Evolutionary conservation across 1,284 basidiomycete genomes (phyloP).

Genomic region (Anthracocystis walkeri): DNA sequence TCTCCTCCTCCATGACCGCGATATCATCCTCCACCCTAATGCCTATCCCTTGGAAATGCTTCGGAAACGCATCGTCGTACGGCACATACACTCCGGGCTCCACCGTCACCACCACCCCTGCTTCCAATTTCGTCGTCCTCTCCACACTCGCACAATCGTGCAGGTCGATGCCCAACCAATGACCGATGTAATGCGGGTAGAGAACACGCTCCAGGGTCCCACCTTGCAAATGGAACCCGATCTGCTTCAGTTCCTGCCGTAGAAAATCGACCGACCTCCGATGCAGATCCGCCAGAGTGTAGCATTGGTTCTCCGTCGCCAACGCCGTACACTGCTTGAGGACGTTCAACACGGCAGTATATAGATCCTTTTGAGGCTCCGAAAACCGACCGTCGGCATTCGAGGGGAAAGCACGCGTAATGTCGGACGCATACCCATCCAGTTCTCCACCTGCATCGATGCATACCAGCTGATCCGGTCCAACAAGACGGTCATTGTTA

Average conservation of each 20-base stretch:
- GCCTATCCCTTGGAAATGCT: conserved; percentile 63
- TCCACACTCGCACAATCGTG: conserved; percentile 65
- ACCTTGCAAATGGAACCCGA: conserved; percentile 78
- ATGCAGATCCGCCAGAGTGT: conserved; percentile 83
- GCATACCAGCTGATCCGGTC: conserved; percentile 57
- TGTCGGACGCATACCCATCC: conserved; percentile 94
- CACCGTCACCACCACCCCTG: conserved; percentile 64
- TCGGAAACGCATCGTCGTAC: conserved; percentile 57
- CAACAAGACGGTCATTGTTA: conserved; percentile 60
- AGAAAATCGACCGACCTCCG: conserved; percentile 79
- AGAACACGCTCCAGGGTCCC: conserved; percentile 79
- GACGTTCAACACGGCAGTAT: conserved; percentile 81
- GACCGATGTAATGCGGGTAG: conserved; percentile 88
- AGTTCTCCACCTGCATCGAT: conserved; percentile 68
- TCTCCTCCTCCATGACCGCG: conserved; percentile 47
- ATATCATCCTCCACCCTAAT: conserved; percentile 68
- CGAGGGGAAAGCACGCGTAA: conserved; percentile 91
- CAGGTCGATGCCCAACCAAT: conserved; percentile 81
- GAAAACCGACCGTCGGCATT: conserved; percentile 74
- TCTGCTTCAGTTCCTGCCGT: conserved; percentile 79
- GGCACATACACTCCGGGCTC: conserved; percentile 68
- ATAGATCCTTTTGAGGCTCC: conserved; percentile 84
- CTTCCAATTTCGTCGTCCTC: conserved; percentile 52
- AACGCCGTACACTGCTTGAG: conserved; percentile 78
- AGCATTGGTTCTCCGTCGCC: conserved; percentile 72